Evolutionary conservation across 140 eudicot genomes (phyloP).

Genomic region (Ambrosia hybrid): DNA sequence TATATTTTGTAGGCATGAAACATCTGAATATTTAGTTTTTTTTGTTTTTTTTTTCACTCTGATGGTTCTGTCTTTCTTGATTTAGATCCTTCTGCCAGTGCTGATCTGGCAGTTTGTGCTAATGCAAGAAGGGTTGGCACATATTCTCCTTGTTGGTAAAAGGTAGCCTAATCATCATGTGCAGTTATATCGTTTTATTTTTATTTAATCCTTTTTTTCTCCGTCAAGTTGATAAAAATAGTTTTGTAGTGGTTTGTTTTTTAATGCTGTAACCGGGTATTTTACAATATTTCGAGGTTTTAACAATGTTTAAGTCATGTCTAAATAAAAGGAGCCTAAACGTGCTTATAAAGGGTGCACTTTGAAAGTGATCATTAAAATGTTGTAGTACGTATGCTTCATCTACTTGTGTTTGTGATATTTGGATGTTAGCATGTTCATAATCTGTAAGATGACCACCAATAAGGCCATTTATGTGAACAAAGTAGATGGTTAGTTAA

Average conservation of each 20-base stretch:
- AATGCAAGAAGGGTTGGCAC: constrained; percentile 98
- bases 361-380: neutral
- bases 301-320: neutral
- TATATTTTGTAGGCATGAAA: neutral
- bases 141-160: constrained; percentile 83
- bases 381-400: neutral
- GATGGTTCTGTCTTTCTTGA: constrained; percentile 5
- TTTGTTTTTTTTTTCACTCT: constrained; percentile 19
- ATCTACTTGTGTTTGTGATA: neutral
- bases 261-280: neutral
- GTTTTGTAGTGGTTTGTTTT: neutral
- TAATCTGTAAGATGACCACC: neutral
- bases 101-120: constrained; percentile 91
- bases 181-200: neutral
- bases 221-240: neutral
- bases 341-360: neutral
- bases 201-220: neutral
- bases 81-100: constrained; percentile 90
- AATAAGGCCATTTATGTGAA: neutral
- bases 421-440: neutral
- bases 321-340: constrained; percentile 4
- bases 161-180: constrained; percentile 44
- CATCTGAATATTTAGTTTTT: neutral
- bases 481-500: neutral
- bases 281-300: neutral